phyloP scores from a whole-genome alignment of 2,329 filamentous ascomycete genomes.

The Aureobasidium sp. region DNA sequence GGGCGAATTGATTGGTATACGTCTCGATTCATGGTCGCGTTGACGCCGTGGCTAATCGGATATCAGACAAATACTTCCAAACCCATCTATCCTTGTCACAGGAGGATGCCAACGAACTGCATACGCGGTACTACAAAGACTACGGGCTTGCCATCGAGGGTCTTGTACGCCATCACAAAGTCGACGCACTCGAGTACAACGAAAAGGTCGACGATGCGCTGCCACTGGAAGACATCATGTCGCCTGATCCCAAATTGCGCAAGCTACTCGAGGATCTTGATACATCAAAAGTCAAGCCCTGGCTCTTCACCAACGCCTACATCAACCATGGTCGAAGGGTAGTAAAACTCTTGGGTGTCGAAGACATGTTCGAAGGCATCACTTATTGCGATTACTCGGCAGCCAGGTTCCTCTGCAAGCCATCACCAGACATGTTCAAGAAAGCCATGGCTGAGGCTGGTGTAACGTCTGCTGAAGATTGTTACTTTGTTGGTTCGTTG shows the following conservation, averaged over 20 bases:
- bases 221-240: conserved; percentile 75
- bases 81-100: conserved; percentile 63
- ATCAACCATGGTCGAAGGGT: conserved; percentile 79
- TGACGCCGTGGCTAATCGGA: neutral
- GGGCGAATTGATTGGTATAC: conserved; percentile 67
- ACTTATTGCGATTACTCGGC: conserved; percentile 86
- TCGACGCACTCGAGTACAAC: conserved; percentile 93
- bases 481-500: conserved; percentile 82
- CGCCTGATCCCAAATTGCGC: conserved; percentile 65
- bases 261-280: conserved; percentile 75
- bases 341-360: conserved; percentile 67
- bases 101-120: conserved; percentile 75
- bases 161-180: conserved; percentile 85
- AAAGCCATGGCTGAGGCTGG: conserved; percentile 85
- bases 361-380: conserved; percentile 86
- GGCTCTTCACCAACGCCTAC: conserved; percentile 97
- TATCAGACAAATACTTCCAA: conserved; percentile 48
- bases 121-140: conserved; percentile 86
- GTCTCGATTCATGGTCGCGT: conserved; percentile 37
- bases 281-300: conserved; percentile 70
- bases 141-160: conserved; percentile 98
- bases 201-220: conserved; percentile 88
- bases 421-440: conserved; percentile 68
- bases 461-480: conserved; percentile 57
- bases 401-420: conserved; percentile 75